A percentile compares a stretch with the other conserved stretches of the same genome.
Evolutionary conservation across 306 rosid species (phyloP).

Genomic region (Rubus parviflorus): DNA sequence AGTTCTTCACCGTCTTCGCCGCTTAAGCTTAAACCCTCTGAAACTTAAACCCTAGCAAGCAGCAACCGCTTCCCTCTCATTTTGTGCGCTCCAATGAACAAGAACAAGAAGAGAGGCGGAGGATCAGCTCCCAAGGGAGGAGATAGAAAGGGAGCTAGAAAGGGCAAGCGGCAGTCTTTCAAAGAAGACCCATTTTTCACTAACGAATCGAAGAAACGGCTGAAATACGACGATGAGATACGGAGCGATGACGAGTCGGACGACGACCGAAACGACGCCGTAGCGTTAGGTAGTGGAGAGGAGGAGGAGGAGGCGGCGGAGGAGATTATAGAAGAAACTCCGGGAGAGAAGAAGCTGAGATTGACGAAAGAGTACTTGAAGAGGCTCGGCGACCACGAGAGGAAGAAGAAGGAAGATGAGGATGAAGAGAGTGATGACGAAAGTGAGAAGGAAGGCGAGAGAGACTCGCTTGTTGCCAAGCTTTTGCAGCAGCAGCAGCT

Average conservation of each 20-base stretch:
- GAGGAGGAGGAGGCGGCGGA: constrained; percentile 25
- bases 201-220: constrained; percentile 55
- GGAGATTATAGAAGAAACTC: constrained; percentile 52
- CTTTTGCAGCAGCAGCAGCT: constrained; percentile 71
- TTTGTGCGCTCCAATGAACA: constrained; percentile 34
- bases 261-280: constrained; percentile 41
- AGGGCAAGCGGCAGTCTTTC: constrained; percentile 28
- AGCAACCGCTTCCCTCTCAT: background rate
- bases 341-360: constrained; percentile 68
- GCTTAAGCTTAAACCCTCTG: constrained; percentile 8
- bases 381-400: constrained; percentile 37
- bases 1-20: background rate
- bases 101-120: constrained; percentile 23
- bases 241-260: constrained; percentile 55
- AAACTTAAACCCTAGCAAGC: constrained; percentile 19
- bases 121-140: constrained; percentile 23
- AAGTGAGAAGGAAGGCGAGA: constrained; percentile 48
- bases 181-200: constrained; percentile 57
- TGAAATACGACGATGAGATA: constrained; percentile 46
- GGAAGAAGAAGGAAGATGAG: constrained; percentile 50
- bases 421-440: constrained; percentile 31
- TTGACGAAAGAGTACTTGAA: constrained; percentile 50
- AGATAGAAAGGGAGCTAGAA: constrained; percentile 38
- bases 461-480: constrained; percentile 69
- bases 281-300: background rate